A percentile compares a stretch with the other conserved stretches of the same genome.
Conservation (phyloP, 208 protist species). For the Crithidia fasciculata region DNA sequence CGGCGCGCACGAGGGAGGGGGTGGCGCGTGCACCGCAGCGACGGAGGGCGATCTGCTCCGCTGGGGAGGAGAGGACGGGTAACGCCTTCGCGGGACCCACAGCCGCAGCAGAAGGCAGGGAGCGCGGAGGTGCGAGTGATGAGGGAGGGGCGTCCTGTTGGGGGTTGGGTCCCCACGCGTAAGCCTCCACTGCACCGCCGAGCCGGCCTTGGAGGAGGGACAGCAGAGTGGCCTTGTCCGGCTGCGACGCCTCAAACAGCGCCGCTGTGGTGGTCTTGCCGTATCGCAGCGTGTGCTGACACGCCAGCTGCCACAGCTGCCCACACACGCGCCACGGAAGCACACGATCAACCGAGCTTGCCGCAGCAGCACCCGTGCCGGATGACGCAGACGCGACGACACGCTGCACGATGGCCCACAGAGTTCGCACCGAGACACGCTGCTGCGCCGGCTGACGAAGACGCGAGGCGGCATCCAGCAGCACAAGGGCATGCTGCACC, state of each 20-base stretch:
- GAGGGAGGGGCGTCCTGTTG: not conserved
- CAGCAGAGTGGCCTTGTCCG: not conserved
- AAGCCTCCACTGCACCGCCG: not conserved
- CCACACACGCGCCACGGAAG: slow-evolving; percentile 3
- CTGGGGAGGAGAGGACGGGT: not conserved
- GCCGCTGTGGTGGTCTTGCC: not conserved
- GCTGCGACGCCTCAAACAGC: slow-evolving; percentile 3
- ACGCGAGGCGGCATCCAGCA: slow-evolving; percentile 27
- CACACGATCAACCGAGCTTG: not conserved
- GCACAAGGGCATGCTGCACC: slow-evolving; percentile 37
- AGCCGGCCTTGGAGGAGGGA: slow-evolving; percentile 6
- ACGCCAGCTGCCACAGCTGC: slow-evolving; percentile 26
- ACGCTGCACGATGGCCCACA: slow-evolving; percentile 26
- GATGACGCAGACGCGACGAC: not conserved
- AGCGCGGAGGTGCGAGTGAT: too few species aligned
- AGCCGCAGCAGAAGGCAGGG: too few species aligned
- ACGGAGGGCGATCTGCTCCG: slow-evolving; percentile 7
- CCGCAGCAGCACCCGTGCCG: too few species aligned
- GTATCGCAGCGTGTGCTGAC: slow-evolving; percentile 14
- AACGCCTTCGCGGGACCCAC: not conserved
- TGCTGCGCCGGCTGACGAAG: slow-evolving; percentile 30
- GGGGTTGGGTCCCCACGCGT: slow-evolving; percentile 8
- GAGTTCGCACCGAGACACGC: slow-evolving; percentile 16
- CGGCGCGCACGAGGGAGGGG: slow-evolving; percentile 23
- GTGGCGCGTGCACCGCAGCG: slow-evolving; percentile 19